These are phyloP conservation scores for Xerocomus nothofagi DNA, from an alignment of 1,284 basidiomycete genomes.

Conservation along the genomic window DNA sequence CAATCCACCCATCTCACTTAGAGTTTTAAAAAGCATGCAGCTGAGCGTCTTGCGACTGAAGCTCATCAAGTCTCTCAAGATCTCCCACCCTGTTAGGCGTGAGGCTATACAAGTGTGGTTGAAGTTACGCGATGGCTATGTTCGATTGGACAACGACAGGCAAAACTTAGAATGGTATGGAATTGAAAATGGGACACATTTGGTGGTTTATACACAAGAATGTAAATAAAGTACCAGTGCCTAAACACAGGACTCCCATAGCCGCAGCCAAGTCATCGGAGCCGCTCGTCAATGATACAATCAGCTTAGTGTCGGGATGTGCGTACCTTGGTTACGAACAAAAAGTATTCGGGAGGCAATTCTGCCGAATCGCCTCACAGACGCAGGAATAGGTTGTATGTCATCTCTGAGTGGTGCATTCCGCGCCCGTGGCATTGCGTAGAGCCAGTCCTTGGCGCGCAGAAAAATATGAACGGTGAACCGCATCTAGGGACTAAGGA, in stretches of 20 bases:
- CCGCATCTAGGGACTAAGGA: slow-evolving; percentile 25
- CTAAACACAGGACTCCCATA: slow-evolving; percentile 12
- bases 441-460: slow-evolving; percentile 14
- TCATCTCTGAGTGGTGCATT: slow-evolving; percentile 2
- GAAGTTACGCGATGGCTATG: slow-evolving; percentile 49
- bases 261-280: slow-evolving; percentile 7
- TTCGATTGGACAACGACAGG: slow-evolving; percentile 47
- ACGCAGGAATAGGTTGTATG: slow-evolving; percentile 2
- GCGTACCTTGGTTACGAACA: slow-evolving; percentile 22
- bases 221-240: slow-evolving; percentile 4
- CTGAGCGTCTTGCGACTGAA: slow-evolving; percentile 57
- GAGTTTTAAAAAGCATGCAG: slow-evolving; percentile 66
- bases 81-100: slow-evolving; percentile 8
- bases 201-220: slow-evolving; percentile 39
- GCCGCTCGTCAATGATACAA: slow-evolving; percentile 12
- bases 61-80: slow-evolving; percentile 47
- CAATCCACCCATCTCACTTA: slow-evolving; percentile 39
- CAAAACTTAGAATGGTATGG: slow-evolving; percentile 71
- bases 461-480: slow-evolving; percentile 5
- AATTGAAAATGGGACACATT: slow-evolving; percentile 56
- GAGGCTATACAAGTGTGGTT: slow-evolving; percentile 52
- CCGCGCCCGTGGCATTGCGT: slow-evolving; percentile 8
- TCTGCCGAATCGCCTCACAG: slow-evolving; percentile 6
- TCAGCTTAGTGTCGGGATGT: slow-evolving; percentile 3
- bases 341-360: background rate